Evolutionary conservation across 768 basidiomycete species (phyloP), one percentile per base, ranked within the genome.

Genomic region (Mycena polygramma): DNA sequence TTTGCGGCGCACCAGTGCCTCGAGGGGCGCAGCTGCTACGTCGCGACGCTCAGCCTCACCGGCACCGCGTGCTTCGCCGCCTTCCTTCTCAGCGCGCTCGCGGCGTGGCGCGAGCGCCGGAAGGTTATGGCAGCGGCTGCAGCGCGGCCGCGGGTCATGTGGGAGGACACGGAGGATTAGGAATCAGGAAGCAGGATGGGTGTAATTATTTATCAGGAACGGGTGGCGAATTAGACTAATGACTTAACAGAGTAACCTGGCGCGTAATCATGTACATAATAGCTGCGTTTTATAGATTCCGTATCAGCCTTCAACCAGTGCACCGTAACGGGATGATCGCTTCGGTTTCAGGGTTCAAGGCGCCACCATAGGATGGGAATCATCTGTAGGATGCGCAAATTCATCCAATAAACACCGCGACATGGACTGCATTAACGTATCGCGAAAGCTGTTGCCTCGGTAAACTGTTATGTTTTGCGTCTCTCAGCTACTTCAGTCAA

Each of bases 1-100:
- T 9, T n/a, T 37, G 46, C 26, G 24, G 78, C 79, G 48, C 82
- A 81, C 30, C 86, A 86, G 63, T 88, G 87, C 68, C 77, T 87
- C 43, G 79, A 84, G 49, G 87, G 87, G 14, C 82, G 72, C 26
- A 63, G 57, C 61, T 73, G 72, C 63, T 73, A 73, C 37, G 80
- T 77, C 36, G 74, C 78, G 22, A 59, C 81, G 36, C 69, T 84
- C 13, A 78, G 79, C 14, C 74, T 84, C 36, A 84, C 83, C 0
- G 75, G 78, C 3, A 61, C 75, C 7, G 83, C 81, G 20, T 84
- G 83, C 48, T 74, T 78, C 13, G 17, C 76, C 13, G 81, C 83
- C 24, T 78, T 84, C 19, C 76, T 75, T 20, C 62, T 84, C 74
- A 84, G 83, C 52, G 74, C 75, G 57, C 78, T 81, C 75, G 81